A percentile compares a stretch with the other conserved stretches of the same genome.
Evolutionary conservation across 83 land plant genomes (phyloP).

Genomic region (Picea abies): DNA sequence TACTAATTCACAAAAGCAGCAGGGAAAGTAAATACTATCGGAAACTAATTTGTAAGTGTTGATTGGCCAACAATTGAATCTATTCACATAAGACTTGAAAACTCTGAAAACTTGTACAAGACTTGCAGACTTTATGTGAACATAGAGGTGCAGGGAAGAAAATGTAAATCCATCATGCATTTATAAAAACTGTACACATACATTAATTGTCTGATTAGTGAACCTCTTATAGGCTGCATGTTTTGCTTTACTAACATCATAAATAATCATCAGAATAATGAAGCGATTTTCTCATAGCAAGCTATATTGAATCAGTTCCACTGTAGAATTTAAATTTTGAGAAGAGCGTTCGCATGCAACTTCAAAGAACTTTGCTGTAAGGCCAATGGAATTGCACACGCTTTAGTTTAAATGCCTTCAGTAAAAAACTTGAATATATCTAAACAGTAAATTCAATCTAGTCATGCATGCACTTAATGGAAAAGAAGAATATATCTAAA

Average conservation of each 20-base stretch:
- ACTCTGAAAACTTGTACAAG: no score
- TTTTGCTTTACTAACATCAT: no score
- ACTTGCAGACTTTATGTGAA: no score
- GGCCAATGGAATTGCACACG: background rate
- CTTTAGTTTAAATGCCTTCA: no score
- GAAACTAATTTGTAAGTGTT: background rate
- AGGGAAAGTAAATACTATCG: background rate
- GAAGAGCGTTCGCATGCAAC: background rate
- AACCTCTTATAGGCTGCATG: background rate
- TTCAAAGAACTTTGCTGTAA: background rate
- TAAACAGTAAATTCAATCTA: no score
- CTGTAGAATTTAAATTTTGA: background rate
- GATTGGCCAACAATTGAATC: no score
- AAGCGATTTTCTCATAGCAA: background rate
- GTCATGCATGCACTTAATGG: background rate
- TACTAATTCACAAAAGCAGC: background rate
- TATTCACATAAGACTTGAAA: no score
- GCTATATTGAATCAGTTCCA: background rate
- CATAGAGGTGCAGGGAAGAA: background rate
- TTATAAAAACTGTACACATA: background rate
- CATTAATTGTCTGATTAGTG: background rate
- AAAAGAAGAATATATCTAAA: no score
- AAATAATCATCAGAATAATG: background rate
- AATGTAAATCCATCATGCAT: background rate
- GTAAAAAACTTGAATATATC: no score